Evolutionary conservation across 148 eudicot genomes (phyloP).

Genomic region (Cornus controversa): DNA sequence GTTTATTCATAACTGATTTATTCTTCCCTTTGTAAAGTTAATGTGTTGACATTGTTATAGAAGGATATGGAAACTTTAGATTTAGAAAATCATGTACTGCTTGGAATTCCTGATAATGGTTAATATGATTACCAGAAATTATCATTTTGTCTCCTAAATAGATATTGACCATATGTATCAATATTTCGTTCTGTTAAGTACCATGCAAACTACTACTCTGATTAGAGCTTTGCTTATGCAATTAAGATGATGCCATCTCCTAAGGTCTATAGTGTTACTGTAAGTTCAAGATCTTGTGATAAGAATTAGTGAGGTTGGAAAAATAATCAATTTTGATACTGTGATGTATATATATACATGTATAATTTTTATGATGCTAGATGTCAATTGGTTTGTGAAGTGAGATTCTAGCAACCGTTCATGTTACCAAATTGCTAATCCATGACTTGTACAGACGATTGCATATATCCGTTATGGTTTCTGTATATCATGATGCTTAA

Average conservation of each 20-base stretch:
- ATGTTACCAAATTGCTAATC: neutral
- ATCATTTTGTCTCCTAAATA: too few species aligned
- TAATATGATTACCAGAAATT: too few species aligned
- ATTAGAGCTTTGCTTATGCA: neutral
- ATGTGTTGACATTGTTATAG: neutral
- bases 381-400: neutral
- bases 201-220: neutral
- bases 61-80: neutral
- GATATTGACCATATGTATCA: neutral
- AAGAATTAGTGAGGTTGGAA: neutral
- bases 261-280: neutral
- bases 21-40: neutral
- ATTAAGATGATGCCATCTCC: neutral
- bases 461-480: constrained; percentile 21
- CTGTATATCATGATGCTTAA: constrained; percentile 13
- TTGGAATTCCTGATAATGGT: neutral
- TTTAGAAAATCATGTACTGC: too few species aligned
- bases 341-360: too few species aligned
- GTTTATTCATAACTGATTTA: neutral
- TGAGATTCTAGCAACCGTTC: neutral
- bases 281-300: neutral
- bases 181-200: too few species aligned
- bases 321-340: neutral
- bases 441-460: neutral
- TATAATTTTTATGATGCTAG: neutral